Conservation (phyloP, 148 eudicot genomes). For the Cornus kousa region DNA sequence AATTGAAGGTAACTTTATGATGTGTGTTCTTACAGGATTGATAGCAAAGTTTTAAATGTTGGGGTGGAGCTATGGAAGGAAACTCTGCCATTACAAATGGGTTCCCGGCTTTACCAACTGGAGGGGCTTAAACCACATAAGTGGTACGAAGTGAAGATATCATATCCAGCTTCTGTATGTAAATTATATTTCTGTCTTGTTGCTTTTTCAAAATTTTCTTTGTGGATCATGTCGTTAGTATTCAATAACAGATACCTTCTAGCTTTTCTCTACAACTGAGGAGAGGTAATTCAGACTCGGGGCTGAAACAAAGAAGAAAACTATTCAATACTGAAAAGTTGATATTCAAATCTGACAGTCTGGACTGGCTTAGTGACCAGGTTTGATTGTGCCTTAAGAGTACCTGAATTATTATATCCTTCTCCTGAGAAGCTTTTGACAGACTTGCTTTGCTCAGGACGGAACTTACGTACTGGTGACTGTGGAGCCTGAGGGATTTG, state of each 20-base stretch:
- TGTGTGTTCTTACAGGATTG: constrained; percentile 24
- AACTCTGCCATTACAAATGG: constrained; percentile 62
- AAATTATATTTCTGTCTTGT: background rate
- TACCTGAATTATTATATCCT: background rate
- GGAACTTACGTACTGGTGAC: constrained; percentile 54
- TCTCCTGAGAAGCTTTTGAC: constrained; percentile 9
- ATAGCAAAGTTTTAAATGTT: constrained; percentile 48
- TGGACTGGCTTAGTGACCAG: constrained; percentile 37
- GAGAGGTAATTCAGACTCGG: constrained; percentile 45
- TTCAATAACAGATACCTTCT: constrained; percentile 64
- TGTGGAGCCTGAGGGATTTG: constrained; percentile 85
- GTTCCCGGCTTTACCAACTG: constrained; percentile 61
- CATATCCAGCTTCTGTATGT: constrained; percentile 98
- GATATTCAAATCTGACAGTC: constrained; percentile 62
- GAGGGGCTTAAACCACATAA: constrained; percentile 58
- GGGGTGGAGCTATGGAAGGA: constrained; percentile 73
- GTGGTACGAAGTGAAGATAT: constrained; percentile 99
- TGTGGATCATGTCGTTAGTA: constrained; percentile 2
- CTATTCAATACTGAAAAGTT: constrained; percentile 84
- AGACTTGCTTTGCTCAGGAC: constrained; percentile 34
- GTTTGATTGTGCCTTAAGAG: constrained; percentile 29
- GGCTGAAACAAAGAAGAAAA: constrained; percentile 50
- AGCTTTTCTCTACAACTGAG: constrained; percentile 63
- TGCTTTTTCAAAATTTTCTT: constrained; percentile 10
- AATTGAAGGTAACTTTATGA: no score